phyloP scores from a whole-genome alignment of 163 green algal species.

The Scenedesmus sp. region DNA sequence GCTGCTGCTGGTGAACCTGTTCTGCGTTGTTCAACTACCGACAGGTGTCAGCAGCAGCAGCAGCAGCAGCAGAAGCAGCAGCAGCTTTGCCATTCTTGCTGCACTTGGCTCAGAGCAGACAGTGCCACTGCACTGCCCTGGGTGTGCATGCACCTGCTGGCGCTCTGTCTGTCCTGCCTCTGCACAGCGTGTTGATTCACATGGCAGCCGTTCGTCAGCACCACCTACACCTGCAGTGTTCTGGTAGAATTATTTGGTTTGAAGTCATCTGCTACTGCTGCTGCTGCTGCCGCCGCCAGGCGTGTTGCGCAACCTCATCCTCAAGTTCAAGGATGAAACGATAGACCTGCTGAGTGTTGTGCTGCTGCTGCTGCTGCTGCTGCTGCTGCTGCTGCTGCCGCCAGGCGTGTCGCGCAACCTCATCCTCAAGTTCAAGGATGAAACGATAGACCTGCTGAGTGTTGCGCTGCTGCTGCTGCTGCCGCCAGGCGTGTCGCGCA shows the following conservation, averaged over 20 bases:
- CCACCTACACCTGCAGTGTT: too few species aligned
- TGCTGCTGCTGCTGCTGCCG: not conserved
- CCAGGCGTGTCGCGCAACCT: slow-evolving; percentile 76
- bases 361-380: not conserved
- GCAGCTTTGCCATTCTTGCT: too few species aligned
- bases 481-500: slow-evolving; percentile 62
- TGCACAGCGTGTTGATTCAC: not conserved
- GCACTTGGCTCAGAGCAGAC: too few species aligned
- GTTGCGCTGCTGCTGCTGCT: not conserved
- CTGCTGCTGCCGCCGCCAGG: not conserved
- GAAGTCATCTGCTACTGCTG: not conserved
- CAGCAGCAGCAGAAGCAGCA: too few species aligned
- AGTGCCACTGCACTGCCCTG: too few species aligned
- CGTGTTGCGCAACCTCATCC: slow-evolving; percentile 80
- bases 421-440: slow-evolving; percentile 84
- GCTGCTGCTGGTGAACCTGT: not conserved
- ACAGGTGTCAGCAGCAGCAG: too few species aligned
- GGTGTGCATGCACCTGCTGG: too few species aligned
- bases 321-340: slow-evolving; percentile 81
- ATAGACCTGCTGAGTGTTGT: not conserved
- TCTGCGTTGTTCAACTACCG: not conserved
- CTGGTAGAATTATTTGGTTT: not conserved
- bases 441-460: not conserved
- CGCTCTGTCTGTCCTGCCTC: not conserved
- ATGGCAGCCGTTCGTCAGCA: not conserved